Conservation (phyloP, 371 early-diverging fungal genomes). For the Choanephora cucurbitarum region DNA sequence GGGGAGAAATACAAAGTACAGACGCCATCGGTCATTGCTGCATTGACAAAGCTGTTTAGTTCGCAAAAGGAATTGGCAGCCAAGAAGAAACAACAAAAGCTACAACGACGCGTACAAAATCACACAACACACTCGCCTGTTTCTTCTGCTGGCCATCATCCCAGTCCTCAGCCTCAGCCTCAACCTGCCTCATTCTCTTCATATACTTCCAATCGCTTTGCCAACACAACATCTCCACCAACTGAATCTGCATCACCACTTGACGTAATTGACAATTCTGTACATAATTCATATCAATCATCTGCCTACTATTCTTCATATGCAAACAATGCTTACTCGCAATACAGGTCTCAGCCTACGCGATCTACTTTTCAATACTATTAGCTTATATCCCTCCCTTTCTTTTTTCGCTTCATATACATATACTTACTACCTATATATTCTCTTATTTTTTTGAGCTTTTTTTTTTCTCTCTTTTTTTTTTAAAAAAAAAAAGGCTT, state of each 20-base stretch:
- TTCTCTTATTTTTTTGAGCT: not conserved
- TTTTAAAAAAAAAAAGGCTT: too few relatives aligned
- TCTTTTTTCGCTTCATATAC: not conserved
- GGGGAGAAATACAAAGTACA: conserved; percentile 14
- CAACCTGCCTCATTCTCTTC: too few relatives aligned
- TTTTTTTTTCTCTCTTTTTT: not conserved
- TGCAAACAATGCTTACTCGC: not conserved
- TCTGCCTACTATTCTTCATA: not conserved
- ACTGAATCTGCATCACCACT: too few relatives aligned
- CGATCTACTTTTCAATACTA: not conserved
- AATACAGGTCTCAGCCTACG: not conserved
- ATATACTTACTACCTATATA: too few relatives aligned
- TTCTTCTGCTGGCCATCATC: too few relatives aligned
- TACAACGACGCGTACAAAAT: conserved; percentile 11
- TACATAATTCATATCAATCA: not conserved
- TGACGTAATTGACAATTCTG: not conserved
- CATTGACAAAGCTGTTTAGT: conserved; percentile 14
- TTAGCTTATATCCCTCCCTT: not conserved
- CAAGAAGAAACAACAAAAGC: conserved; percentile 12
- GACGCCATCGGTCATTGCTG: conserved; percentile 7
- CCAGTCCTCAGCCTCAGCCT: too few relatives aligned
- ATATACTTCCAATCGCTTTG: too few relatives aligned
- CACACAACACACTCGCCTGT: not conserved
- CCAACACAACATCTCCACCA: too few relatives aligned
- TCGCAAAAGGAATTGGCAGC: conserved; percentile 21